Evolutionary conservation across 192 early-diverging fungal species (phyloP).

Genomic region (Entomortierella lignicola): DNA sequence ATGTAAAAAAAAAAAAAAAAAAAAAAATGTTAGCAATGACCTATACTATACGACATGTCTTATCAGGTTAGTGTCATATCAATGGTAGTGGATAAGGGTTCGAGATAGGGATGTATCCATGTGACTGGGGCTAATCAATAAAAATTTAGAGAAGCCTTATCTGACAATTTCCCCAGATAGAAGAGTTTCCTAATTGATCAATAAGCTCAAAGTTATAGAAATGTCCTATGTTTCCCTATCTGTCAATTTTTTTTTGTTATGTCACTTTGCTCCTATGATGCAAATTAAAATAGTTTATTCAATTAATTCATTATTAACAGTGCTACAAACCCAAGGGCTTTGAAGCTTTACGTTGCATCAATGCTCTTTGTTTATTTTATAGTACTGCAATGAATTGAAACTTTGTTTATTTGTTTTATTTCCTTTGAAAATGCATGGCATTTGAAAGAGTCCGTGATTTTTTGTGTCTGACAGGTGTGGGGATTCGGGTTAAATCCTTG

Average conservation of each 20-base stretch:
- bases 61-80: neutral
- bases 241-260: neutral
- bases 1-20: no score
- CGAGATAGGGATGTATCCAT: neutral
- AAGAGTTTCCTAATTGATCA: slow-evolving; percentile 7
- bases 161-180: neutral
- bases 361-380: neutral
- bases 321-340: no score
- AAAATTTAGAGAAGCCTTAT: neutral
- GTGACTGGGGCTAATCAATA: neutral
- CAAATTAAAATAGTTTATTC: no score
- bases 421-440: slow-evolving; percentile 1
- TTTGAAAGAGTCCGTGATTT: neutral
- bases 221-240: slow-evolving; percentile 15
- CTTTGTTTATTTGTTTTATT: neutral
- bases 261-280: no score
- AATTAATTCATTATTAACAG: neutral
- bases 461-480: neutral
- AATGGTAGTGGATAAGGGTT: neutral
- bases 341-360: no score
- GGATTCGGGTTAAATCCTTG: neutral
- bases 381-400: neutral
- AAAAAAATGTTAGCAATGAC: no score
- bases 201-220: slow-evolving; percentile 4
- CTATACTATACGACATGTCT: neutral